Evolutionary conservation across 306 rosid species (phyloP), one percentile per base, ranked within the genome.

Genomic region (Malus sylvestris): DNA sequence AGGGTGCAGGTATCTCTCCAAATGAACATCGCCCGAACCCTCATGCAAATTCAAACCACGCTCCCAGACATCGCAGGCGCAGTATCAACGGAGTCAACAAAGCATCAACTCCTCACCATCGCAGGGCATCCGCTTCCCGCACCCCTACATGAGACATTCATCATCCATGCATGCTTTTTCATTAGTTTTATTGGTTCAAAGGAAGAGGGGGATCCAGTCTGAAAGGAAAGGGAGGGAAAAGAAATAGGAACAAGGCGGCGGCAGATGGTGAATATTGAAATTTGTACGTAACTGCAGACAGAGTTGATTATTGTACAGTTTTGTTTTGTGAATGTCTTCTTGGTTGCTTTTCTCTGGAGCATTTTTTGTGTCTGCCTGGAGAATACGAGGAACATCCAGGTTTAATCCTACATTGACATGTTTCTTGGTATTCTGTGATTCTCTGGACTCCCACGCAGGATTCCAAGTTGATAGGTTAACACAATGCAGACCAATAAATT

Each of bases 231-330:
- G 68, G 29, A 52, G 13, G 68, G 20, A 27, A 22, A 60, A 3
- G 62, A 27, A 32, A 16, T 18, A 11, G 52, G 23, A 44, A 18
- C 60, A 58, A 11, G 55, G 8, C 6, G 4, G 51, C 14, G 51
- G 53, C 38, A n/a, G 78, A 44, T 15, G 75, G 40, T 66, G 55
- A 45, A 74, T 67, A 78, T 72, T 71, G 80, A 70, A 19, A 33
- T 63, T 13, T 67, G 15, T 64, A 46, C 71, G 38, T 33, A 44
- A 53, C 53, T 30, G 20, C 55, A 5, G 55, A 49, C 44, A 45
- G 55, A 8, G 78, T 62, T 67, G 82, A 82, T 74, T 80, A 46
- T 16, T 90, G 96, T 90, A 85, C 83, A 90, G 83, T 2, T 80
- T 30, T 35, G 35, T 76, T 53, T 14, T 58, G 78, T 57, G 73